phyloP scores from a whole-genome alignment of 1,284 basidiomycete species.

The Apiotrichum gracile region DNA sequence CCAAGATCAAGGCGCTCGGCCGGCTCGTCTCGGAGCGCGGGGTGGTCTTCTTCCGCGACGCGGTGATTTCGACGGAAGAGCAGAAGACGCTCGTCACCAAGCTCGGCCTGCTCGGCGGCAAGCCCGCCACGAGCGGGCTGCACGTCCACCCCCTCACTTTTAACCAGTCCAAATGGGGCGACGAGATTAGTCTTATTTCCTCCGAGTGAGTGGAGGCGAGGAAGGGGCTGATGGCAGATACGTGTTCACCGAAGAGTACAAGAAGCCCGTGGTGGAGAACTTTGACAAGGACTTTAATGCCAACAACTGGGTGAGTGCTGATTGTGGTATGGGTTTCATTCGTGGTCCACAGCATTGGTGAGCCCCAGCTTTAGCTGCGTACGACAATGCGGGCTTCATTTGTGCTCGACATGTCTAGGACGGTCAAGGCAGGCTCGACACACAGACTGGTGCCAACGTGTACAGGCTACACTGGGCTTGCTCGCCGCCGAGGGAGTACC shows the following conservation, averaged over 20 bases:
- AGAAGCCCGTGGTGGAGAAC: too few relatives aligned
- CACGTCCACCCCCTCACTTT: constrained; percentile 60
- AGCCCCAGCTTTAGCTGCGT: too few relatives aligned
- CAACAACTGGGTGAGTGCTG: constrained; percentile 4
- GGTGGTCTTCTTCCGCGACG: constrained; percentile 63
- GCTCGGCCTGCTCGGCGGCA: constrained; percentile 55
- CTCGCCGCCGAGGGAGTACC: too few relatives aligned
- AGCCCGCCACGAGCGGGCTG: constrained; percentile 54
- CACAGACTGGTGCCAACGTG: too few relatives aligned
- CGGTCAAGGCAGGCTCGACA: too few relatives aligned
- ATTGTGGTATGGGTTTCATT: too few relatives aligned
- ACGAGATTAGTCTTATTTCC: constrained; percentile 53
- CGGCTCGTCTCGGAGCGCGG: constrained; percentile 56
- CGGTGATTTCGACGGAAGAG: constrained; percentile 50
- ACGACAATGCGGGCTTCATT: too few relatives aligned
- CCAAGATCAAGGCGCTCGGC: constrained; percentile 29
- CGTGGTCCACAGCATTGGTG: too few relatives aligned
- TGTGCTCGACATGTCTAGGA: too few relatives aligned
- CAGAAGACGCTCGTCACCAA: constrained; percentile 50
- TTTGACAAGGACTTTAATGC: constrained; percentile 4
- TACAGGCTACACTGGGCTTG: too few relatives aligned
- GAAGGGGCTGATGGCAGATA: background rate
- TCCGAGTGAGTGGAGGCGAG: constrained; percentile 27
- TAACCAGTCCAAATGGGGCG: constrained; percentile 48
- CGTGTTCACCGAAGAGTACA: constrained; percentile 32